Evolutionary conservation across 2,329 filamentous ascomycete genomes (phyloP), one percentile per base, ranked within the genome.

Genomic region (Pyricularia sp.): DNA sequence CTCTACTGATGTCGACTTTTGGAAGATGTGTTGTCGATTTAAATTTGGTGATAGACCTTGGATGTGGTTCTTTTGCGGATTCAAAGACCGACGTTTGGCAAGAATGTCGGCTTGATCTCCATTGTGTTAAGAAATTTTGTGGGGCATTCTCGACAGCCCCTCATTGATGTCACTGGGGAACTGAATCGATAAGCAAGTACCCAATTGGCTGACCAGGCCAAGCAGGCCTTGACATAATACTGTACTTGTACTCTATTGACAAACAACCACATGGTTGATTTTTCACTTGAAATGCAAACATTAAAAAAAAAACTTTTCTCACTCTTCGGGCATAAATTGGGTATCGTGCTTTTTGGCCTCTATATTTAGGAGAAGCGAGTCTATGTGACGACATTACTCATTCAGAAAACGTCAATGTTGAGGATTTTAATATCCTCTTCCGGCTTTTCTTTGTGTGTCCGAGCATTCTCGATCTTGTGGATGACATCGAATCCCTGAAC

Each of bases 361-460:
- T 61, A 26, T 61, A 61, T 61, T 61, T 26, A 61, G 4, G 42
- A 61, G n/a, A 12, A 25, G 5, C 10, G 58, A 61, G n/a, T 61
- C 23, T 12, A 26, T 26, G n/a, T 25, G 23, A n/a, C n/a, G n/a
- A 12, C n/a, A 12, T 25, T 12, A 5, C 58, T 26, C 58, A 26
- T 61, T 74, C 83, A 87, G 71, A 80, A 74, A 70, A 88, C 79
- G 73, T 88, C 86, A 73, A 99, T 97, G 77, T 92, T 97, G 69
- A 99, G 87, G 73, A 99, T 97, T 81, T 97, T 98, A 75, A 99
- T 94, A 77, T 99, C 95, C 75, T 97, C 93, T 78, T 97, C 92
- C 0, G 95, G 95, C 82, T 94, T 97, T 81, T 99, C 96, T 83
- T 90, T 90, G 78, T 91, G 89, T 4, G 93, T 93, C 77, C 91